These are phyloP conservation scores for Alternaria hordeiaustralica DNA, from an alignment of 2,329 filamentous ascomycete species.

Conservation along the genomic window DNA sequence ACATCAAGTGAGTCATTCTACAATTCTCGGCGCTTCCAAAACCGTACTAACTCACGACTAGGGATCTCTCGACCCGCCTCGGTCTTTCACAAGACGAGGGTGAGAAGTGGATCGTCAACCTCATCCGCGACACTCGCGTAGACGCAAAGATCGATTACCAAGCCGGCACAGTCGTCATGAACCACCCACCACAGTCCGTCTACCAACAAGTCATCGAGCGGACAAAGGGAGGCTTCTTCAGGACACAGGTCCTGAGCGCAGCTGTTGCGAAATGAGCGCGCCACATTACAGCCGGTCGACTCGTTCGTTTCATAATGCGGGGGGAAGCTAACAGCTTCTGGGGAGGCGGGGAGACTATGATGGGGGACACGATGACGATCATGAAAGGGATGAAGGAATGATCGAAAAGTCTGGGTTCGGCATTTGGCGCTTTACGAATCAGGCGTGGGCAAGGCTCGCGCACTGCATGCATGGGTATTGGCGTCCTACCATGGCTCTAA, in stretches of 20 bases:
- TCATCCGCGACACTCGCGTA: constrained; percentile 95
- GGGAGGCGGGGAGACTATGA: constrained; percentile 15
- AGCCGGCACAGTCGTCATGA: constrained; percentile 98
- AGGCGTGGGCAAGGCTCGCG: constrained; percentile 4
- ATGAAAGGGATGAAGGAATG: constrained; percentile 3
- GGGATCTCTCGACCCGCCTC: constrained; percentile 87
- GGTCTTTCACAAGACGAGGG: constrained; percentile 92
- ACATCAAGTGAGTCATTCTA: constrained; percentile 73
- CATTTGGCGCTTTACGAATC: constrained; percentile 2
- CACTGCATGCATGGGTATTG: constrained; percentile 5
- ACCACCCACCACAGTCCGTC: constrained; percentile 97
- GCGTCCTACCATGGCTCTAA: constrained; percentile 1
- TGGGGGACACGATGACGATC: not conserved
- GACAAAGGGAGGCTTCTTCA: constrained; percentile 98
- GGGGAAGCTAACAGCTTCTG: constrained; percentile 13
- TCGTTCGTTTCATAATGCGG: not conserved
- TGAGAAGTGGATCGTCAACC: constrained; percentile 99
- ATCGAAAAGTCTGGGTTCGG: constrained; percentile 5
- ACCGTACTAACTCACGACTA: constrained; percentile 38
- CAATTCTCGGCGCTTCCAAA: not conserved
- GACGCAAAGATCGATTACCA: constrained; percentile 99
- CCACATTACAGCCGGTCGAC: not conserved
- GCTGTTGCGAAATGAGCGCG: constrained; percentile 56
- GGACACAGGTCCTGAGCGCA: constrained; percentile 87
- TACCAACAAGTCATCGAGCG: constrained; percentile 99